Evolutionary conservation across 2,329 filamentous ascomycete species (phyloP), one percentile per base, ranked within the genome.

Genomic region (Dendryphion nanum): DNA sequence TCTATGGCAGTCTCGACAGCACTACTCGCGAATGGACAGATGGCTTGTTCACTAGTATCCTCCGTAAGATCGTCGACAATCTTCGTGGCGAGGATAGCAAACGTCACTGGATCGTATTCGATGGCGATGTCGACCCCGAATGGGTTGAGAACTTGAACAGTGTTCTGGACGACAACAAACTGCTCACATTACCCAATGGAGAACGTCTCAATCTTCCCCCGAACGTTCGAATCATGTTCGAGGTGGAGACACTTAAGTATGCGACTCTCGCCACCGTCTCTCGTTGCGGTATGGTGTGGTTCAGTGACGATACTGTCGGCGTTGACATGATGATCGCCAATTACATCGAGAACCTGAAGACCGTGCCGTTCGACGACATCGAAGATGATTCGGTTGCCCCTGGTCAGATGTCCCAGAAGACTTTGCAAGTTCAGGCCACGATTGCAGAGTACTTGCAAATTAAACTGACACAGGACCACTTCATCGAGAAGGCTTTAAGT

Each of bases 261-360:
- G 93, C 93, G 24, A 99, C 93, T 0, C 79, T 98, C 30, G 93
- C 93, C 39, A 99, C 93, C n/a, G 93, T 99, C 60, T 94, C 87
- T 82, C 89, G 93, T 71, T 99, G 93, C 65, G 93, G 93, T 77
- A 99, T 99, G 93, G 94, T 99, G 12, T 99, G 93, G 93, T 98
- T 97, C 71, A 98, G 89, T 62, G 91, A 96, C 57, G 94, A 98
- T 60, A 97, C 90, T 18, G 91, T 99, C 28, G 91, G 89, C 20
- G 81, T 91, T 1, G 79, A 79, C 50, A 95, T 98, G 86, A 86
- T 97, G 82, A 85, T 97, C 28, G 76, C 81, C 46, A 88, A 97
- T 67, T 96, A 98, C 58, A 79, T 98, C 36, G 82, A 93, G 44
- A 82, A 84, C 32, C 79, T 98, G 26, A 83, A 85, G 51, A 85